Base-by-base conservation (phyloP, 352 stramenopile species). In the Phytophthora tentaculata region DNA sequence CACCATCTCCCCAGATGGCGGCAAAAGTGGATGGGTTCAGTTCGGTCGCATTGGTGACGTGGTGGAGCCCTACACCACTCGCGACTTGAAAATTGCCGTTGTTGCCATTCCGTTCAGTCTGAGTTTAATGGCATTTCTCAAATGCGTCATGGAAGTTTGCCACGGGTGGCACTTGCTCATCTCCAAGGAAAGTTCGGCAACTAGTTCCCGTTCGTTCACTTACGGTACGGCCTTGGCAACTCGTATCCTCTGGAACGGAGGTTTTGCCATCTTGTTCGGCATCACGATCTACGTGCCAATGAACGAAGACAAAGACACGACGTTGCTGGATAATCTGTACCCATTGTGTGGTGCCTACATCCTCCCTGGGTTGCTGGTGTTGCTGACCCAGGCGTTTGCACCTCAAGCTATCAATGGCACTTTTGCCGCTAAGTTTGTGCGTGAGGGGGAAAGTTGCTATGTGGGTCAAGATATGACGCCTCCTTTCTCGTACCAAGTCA, bases 391-490 rank as follows among this genome's bases (percentile, higher is more conserved):
- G 20, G 78, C 78, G 2, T 79, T 90, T 24, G 72, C 80, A 3
- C 83, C 83, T 1, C 83, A 88, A 37, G 19, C 83, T 10, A 82
- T 92, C 23, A 73, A 53, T 24, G 66, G 72, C 7, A 87, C 79
- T n/a, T 89, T 89, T 45, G 77, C 80, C 6, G 67, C 81, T 14
- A 89, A 92, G 54, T 92, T 92, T 68, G 80, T 91, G 0, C 84
- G 84, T 20, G 84, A 92, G 64, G 84, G 84, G 0, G 82, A 79
- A 57, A 90, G 72, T 35, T 92, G 82, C 73, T 92, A 92, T 61
- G 81, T 88, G 0, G 84, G 84, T 0, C 84, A 81, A 32, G 69
- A 91, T 49, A 88, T 92, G 79, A 74, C 77, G 10, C 82, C 84
- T 10, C 83, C 83, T 2, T 71, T 89, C 20, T 74, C 67, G 37